Percentiles rank a stretch among this genome's conserved stretches.
These are phyloP conservation scores for Stramenopiles sp. DNA, from an alignment of 352 stramenopile genomes.

Conservation along the genomic window DNA sequence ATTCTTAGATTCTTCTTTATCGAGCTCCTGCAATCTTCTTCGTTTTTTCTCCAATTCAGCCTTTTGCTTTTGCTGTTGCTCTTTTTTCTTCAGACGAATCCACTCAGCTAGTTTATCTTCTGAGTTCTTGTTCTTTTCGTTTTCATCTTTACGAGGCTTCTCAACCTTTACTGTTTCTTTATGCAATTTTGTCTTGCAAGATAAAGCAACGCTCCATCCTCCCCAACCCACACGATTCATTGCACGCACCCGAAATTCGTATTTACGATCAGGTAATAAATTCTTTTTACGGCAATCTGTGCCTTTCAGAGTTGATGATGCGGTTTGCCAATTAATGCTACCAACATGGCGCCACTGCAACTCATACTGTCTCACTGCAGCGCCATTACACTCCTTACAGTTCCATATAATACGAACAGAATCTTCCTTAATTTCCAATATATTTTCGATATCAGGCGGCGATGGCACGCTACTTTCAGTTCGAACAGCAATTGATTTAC, in stretches of 20 bases:
- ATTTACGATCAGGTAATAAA: not conserved
- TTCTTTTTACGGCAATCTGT: constrained; percentile 11
- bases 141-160: not conserved
- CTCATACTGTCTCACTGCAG: constrained; percentile 4
- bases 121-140: not conserved
- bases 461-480: not conserved
- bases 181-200: not conserved
- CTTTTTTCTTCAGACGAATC: not conserved
- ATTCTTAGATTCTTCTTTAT: not conserved
- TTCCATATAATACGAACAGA: not conserved
- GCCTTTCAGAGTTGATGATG: constrained; percentile 1
- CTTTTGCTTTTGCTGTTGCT: not conserved
- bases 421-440: not conserved
- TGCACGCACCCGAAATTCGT: constrained; percentile 6
- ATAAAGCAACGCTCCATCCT: not conserved
- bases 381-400: not conserved
- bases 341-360: constrained; percentile 8
- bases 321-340: constrained; percentile 8
- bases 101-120: constrained; percentile 3
- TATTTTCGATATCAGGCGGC: not conserved
- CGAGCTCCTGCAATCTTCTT: not conserved
- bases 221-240: constrained; percentile 8
- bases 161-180: not conserved
- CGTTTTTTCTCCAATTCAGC: not conserved
- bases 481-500: not conserved